Evolutionary conservation across 2,329 filamentous ascomycete genomes (phyloP), one percentile per base, ranked within the genome.

Genomic region (Penicillium sp.): DNA sequence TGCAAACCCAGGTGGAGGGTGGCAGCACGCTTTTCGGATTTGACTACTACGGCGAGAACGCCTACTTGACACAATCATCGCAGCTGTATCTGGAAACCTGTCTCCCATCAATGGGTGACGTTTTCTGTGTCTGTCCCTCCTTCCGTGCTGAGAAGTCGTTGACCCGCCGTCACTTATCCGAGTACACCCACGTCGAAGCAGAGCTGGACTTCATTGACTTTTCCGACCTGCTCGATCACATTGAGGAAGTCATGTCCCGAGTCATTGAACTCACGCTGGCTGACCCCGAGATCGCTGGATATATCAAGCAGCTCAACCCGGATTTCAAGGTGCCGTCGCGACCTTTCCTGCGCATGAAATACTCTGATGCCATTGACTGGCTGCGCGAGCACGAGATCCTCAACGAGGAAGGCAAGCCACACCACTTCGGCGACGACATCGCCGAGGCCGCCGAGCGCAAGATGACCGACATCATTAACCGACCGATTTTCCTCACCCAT

Each of bases 31-130:
- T 96, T 25, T 96, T 95, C 76, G 80, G 79, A 44, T 84, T 94
- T 57, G 75, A 84, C 59, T 93, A 92, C 74, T 95, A 95, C 68
- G 83, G 81, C 53, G 85, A 95, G 67, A 77, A 82, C 53, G 85
- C 92, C 42, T 98, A 89, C 72, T 79, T 98, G 47, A 96, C 92
- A 3, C 92, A 98, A 69, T 95, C 89, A 3, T 94, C 86, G 22
- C 92, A 98, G 68, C 79, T 98, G 37, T 98, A 98, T 69, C 84
- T 98, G 42, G 92, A 98, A 74, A 98, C 92, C 20, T 87, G 83
- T 50, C 73, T 98, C 20, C 87, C 90, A 8, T 86, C 84, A 35
- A 75, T 96, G 56, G 92, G 92, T 53, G 86, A 95, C 62, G 88
- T 95, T 36, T 98, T 93, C 76, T 96, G 90, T 63, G 90, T 98